phyloP scores from a whole-genome alignment of 495 filamentous ascomycete genomes.

The Hyaloscypha finlandica region DNA sequence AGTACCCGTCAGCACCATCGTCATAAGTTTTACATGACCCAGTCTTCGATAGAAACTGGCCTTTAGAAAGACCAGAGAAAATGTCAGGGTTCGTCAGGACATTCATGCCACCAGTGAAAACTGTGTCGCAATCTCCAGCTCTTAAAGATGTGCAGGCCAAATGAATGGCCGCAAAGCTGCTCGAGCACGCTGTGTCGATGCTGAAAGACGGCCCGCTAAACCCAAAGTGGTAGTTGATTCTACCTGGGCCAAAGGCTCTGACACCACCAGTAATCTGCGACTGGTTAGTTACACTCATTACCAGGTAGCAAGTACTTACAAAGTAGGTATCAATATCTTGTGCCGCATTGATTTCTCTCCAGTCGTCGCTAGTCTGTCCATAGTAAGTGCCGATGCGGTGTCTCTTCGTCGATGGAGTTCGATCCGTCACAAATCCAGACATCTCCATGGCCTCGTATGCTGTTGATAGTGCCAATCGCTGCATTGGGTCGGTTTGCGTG shows the following conservation, averaged over 20 bases:
- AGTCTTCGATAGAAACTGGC: constrained; percentile 45
- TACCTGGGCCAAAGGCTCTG: constrained; percentile 75
- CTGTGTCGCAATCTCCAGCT: constrained; percentile 40
- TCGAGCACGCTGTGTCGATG: constrained; percentile 56
- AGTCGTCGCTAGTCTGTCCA: constrained; percentile 26
- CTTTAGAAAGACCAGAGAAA: constrained; percentile 76
- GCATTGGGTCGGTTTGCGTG: constrained; percentile 85
- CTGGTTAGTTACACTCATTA: constrained; percentile 79
- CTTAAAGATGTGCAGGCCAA: constrained; percentile 49
- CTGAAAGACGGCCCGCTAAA: constrained; percentile 49
- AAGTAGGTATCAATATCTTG: constrained; percentile 92
- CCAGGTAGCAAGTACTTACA: constrained; percentile 84
- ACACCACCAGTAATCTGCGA: constrained; percentile 90
- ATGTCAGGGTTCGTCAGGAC: constrained; percentile 81
- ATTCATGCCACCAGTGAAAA: constrained; percentile 75
- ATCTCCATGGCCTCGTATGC: constrained; percentile 92
- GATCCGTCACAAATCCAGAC: constrained; percentile 81
- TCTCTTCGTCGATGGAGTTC: constrained; percentile 65
- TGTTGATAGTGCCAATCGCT: constrained; percentile 78
- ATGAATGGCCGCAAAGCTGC: constrained; percentile 53
- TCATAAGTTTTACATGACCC: constrained; percentile 49
- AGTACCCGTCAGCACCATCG: constrained; percentile 67
- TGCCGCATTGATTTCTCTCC: constrained; percentile 79
- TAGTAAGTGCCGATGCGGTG: constrained; percentile 51
- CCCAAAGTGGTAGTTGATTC: constrained; percentile 52